A percentile compares a stretch with the other conserved stretches of the same genome.
Conservation (phyloP, 768 basidiomycete species). For the Hydnum rufescens region DNA sequence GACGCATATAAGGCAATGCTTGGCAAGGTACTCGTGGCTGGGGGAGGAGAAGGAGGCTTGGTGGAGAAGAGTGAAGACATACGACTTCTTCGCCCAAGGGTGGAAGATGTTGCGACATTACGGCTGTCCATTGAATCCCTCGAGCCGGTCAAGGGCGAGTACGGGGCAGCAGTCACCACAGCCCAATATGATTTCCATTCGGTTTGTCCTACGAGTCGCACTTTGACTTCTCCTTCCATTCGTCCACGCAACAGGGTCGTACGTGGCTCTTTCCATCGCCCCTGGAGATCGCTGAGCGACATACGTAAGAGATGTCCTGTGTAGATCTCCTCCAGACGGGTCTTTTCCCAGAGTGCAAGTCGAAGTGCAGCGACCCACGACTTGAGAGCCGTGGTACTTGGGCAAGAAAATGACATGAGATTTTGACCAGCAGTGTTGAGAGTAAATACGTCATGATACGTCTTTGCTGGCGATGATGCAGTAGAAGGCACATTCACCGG, state of each 20-base stretch:
- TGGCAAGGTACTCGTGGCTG: constrained; percentile 16
- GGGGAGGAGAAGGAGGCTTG: constrained; percentile 14
- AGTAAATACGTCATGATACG: constrained; percentile 46
- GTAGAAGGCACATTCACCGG: background rate
- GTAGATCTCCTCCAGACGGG: constrained; percentile 89
- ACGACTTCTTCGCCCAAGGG: constrained; percentile 31
- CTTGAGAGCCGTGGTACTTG: constrained; percentile 41
- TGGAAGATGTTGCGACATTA: constrained; percentile 3
- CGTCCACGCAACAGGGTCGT: constrained; percentile 47
- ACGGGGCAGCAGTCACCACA: constrained; percentile 43
- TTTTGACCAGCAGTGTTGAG: constrained; percentile 91
- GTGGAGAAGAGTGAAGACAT: constrained; percentile 43
- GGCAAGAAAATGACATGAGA: constrained; percentile 73
- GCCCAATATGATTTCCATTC: constrained; percentile 92
- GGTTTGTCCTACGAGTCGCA: constrained; percentile 88
- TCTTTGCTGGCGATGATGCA: constrained; percentile 20
- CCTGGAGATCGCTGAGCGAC: constrained; percentile 27
- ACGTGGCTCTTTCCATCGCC: constrained; percentile 29
- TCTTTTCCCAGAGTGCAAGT: constrained; percentile 85
- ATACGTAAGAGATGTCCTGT: constrained; percentile 83
- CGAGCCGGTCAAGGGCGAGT: too few relatives aligned
- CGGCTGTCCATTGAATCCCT: constrained; percentile 2
- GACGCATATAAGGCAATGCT: constrained; percentile 39
- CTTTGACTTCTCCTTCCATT: constrained; percentile 81
- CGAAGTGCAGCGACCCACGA: constrained; percentile 89